These are phyloP conservation scores for Rhodotorula sp. DNA, from an alignment of 1,284 basidiomycete genomes.

Conservation along the genomic window DNA sequence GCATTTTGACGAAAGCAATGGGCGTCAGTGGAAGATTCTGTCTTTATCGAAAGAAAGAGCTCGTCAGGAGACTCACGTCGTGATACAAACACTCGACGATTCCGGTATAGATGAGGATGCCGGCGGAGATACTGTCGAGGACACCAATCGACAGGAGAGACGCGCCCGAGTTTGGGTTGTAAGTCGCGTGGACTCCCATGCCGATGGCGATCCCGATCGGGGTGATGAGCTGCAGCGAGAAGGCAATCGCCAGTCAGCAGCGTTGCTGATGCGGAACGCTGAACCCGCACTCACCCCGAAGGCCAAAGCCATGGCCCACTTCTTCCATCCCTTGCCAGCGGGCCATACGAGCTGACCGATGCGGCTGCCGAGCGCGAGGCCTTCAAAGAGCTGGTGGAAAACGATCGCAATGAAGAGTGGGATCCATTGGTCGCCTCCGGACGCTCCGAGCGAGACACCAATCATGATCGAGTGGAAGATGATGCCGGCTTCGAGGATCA, in stretches of 20 bases:
- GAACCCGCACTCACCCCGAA: constrained; percentile 41
- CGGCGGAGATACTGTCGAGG: constrained; percentile 47
- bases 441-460: constrained; percentile 49
- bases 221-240: constrained; percentile 39
- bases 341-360: constrained; percentile 44
- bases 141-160: constrained; percentile 47
- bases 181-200: constrained; percentile 45
- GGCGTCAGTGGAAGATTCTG: neutral
- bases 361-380: constrained; percentile 43
- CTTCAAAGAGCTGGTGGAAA: constrained; percentile 46
- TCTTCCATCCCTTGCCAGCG: constrained; percentile 23
- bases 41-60: neutral
- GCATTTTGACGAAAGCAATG: neutral
- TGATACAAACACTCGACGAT: constrained; percentile 45
- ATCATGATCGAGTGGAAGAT: constrained; percentile 51
- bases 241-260: neutral
- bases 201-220: constrained; percentile 47
- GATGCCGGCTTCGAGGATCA: constrained; percentile 53
- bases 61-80: constrained; percentile 15
- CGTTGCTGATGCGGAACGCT: too few species aligned
- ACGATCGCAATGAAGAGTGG: constrained; percentile 47
- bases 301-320: constrained; percentile 41
- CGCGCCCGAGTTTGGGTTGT: constrained; percentile 46
- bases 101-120: constrained; percentile 48
- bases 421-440: constrained; percentile 42